A percentile compares a stretch with the other conserved stretches of the same genome.
Evolutionary conservation across 129 eudicot species (phyloP).

Genomic region (Chrysanthemum lavandulifolium): DNA sequence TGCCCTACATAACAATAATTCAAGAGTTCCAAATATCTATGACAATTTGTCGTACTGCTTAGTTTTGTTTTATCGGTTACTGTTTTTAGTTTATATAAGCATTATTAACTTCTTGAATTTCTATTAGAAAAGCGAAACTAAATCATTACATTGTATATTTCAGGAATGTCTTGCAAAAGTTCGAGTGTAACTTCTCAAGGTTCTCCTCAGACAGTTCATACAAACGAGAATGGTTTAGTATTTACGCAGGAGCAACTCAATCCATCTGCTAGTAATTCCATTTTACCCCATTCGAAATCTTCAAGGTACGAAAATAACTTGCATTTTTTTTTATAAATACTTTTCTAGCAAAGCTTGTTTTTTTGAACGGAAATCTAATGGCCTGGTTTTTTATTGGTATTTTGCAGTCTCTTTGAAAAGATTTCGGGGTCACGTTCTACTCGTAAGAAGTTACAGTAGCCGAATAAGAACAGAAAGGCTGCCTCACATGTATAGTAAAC

Average conservation of each 20-base stretch:
- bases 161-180: constrained; percentile 45
- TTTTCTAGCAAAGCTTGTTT: neutral
- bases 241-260: constrained; percentile 35
- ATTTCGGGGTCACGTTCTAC: constrained; percentile 29
- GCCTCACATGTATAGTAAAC: constrained; percentile 21
- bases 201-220: constrained; percentile 42
- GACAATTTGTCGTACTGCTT: neutral
- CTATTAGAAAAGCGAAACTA: neutral
- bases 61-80: neutral
- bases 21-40: neutral
- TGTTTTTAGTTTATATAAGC: neutral
- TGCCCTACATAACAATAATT: constrained; percentile 3
- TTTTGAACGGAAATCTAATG: neutral
- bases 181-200: constrained; percentile 36
- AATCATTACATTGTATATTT: constrained; percentile 3
- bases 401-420: constrained; percentile 38
- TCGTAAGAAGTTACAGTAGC: constrained; percentile 24
- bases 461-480: constrained; percentile 19
- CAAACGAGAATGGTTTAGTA: constrained; percentile 36
- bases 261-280: constrained; percentile 34
- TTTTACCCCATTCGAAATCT: constrained; percentile 35
- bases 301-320: constrained; percentile 37
- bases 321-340: neutral
- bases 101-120: neutral
- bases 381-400: constrained; percentile 14